Base-by-base conservation (phyloP, 208 protist genomes). In the Leishmania gerbilli region DNA sequence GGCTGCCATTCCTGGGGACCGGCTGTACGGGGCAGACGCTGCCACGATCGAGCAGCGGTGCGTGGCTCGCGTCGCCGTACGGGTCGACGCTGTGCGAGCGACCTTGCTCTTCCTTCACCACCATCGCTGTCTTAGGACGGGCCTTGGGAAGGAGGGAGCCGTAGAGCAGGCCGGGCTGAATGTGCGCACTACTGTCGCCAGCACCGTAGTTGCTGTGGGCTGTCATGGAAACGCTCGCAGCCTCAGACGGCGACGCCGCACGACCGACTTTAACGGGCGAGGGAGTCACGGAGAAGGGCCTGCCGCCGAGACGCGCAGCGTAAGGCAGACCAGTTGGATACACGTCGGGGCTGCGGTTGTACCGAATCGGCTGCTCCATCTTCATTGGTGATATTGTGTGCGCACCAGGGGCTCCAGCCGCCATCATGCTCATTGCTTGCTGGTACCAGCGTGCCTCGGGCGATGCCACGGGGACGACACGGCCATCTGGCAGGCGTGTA, bases 151-250 rank as follows among this genome's bases (percentile, higher is more conserved):
- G 89, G 21, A 92, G 81, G 9, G 89, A 92, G 79, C 89, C 89
- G 89, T 92, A 92, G 47, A 92, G 81, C 17, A 92, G 85, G 2
- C 89, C 89, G 11, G 81, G 84, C 24, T 92, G 89, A 37, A 92
- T 67, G 76, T 80, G 86, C 6, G 75, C 67, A 11, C n/a, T 34
- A 51, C 51, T 69, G 3, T 71, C 76, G 55, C 47, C 67, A 75
- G 60, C 64, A 19, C 51, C 71, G 24, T 34, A 65, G 31, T 58
- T 42, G 55, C 68, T 62, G 55, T 75, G 55, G 24, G 37, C 24
- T 11, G 60, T 37, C 49, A 72, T 69, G 60, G 60, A 34, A 42
- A 55, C 49, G 60, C 68, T 74, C 34, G 79, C n/a, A 17, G 71
- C 60, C n/a, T 68, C 65, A 15, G 80, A 85, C 31, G 80, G 80